Base-by-base conservation (phyloP, 805 yeast species). In the Suhomyces vadensis region DNA sequence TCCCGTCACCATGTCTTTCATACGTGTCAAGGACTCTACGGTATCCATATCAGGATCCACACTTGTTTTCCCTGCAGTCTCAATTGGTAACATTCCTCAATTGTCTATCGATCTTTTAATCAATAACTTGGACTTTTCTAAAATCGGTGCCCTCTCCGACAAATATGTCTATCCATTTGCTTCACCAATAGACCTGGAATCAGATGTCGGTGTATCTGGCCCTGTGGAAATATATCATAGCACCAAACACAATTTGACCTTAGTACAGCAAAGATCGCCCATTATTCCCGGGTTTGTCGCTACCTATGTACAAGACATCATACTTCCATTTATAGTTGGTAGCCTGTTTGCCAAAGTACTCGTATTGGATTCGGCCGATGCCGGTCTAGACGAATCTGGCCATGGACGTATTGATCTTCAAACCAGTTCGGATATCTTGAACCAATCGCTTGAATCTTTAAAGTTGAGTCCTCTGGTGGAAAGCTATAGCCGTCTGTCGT, bases 31-130 rank as follows among this genome's bases (percentile, higher is more conserved):
- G 16, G 13, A 19, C 36, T 13, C 31, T 3, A n/a, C 31, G 31
- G 31, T 27, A 17, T 27, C 31, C 16, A 36, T 56, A 6, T 35
- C 41, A 7, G 65, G 63, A 35, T 63, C 78, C 1, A 73, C 73
- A 1, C 65, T 85, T n/a, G 58, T 92, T 1, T 33, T 94, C 1
- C 98, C 98, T 0, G 65, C 90, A 0, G 85, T 94, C 0, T 81
- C 97, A 3, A 77, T 87, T 5, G 98, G 96, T 6, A 94, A 92
- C 56, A 85, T 90, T 3, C 95, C 98, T 0, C 99, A 94, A 61
- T 67, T 92, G 39, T 65, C 91, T 0, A 63, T 78, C 5, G 98
- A 91, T 61, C 69, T 91, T 23, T 64, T 92, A 20, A 69, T 90
- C 7, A 85, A 84, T 54, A 79, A 83, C n/a, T 64, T 77, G 19